Percentiles rank a stretch among this genome's conserved stretches.
These are phyloP conservation scores for Periconia sp. DNA, from an alignment of 2,329 filamentous ascomycete species.

Conservation along the genomic window DNA sequence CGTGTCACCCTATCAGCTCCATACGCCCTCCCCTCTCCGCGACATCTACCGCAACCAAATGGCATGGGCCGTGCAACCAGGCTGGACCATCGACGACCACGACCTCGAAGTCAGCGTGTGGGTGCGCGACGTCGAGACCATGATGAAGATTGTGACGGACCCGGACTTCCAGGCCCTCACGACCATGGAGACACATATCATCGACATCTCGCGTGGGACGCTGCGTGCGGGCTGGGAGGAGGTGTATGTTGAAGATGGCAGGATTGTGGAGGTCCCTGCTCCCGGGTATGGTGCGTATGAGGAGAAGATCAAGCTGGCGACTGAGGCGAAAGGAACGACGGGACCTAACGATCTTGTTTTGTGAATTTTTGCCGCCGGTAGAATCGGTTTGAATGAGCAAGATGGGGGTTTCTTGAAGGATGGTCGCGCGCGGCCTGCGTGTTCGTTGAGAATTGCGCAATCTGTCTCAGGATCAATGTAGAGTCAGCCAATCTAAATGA, in stretches of 20 bases:
- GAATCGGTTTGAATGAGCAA: too few species aligned
- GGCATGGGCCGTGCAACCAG: neutral
- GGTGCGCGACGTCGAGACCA: neutral
- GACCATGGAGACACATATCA: neutral
- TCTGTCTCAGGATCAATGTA: too few species aligned
- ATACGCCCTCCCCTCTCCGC: conserved; percentile 1
- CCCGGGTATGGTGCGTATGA: neutral
- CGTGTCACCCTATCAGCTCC: neutral
- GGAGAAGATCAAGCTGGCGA: neutral
- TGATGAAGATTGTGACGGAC: conserved; percentile 2
- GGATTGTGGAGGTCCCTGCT: conserved; percentile 2
- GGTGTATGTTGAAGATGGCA: conserved; percentile 9
- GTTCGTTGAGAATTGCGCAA: too few species aligned
- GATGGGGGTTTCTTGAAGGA: too few species aligned
- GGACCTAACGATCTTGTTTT: neutral
- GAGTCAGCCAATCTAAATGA: too few species aligned
- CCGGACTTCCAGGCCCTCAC: conserved; percentile 6
- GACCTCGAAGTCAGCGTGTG: conserved; percentile 4
- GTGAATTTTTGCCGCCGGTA: too few species aligned
- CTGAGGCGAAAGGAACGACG: neutral
- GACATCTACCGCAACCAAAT: neutral
- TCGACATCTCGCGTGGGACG: neutral
- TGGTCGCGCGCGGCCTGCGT: too few species aligned
- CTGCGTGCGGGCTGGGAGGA: conserved; percentile 7
- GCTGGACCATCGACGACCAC: conserved; percentile 5